Evolutionary conservation across 331 rosid species (phyloP).

Genomic region (Pyrus hybrid): DNA sequence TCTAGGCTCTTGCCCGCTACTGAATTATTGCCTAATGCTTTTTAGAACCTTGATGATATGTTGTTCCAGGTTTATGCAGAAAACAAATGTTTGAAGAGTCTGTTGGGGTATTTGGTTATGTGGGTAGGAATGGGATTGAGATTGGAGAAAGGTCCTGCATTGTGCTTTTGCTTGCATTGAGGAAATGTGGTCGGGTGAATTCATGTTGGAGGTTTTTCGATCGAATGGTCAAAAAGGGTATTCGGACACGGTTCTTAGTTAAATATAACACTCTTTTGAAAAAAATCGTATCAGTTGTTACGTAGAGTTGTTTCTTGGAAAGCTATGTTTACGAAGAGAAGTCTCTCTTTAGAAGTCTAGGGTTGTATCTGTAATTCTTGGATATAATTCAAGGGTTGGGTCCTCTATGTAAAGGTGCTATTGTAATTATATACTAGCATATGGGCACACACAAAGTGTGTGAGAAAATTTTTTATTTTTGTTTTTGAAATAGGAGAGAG

Average conservation of each 20-base stretch:
- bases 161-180: slow-evolving; percentile 59
- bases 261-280: slow-evolving; percentile 57
- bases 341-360: too few species aligned
- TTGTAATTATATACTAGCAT: too few species aligned
- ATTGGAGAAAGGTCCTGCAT: slow-evolving; percentile 80
- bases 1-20: too few species aligned
- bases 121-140: slow-evolving; percentile 26
- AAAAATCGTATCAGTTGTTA: neutral
- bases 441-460: too few species aligned
- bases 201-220: slow-evolving; percentile 36
- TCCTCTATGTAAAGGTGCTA: too few species aligned
- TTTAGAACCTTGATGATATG: too few species aligned
- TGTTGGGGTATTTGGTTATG: slow-evolving; percentile 42
- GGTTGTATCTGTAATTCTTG: too few species aligned
- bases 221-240: slow-evolving; percentile 47
- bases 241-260: slow-evolving; percentile 33
- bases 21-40: too few species aligned
- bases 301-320: too few species aligned
- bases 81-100: slow-evolving; percentile 52
- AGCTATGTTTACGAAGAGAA: slow-evolving; percentile 35
- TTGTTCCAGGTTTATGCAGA: slow-evolving; percentile 55
- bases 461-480: too few species aligned
- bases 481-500: too few species aligned
- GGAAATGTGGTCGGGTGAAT: slow-evolving; percentile 32
- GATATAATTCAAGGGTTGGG: too few species aligned